phyloP scores from a whole-genome alignment of 2,329 filamentous ascomycete species.

The Pyrenochaeta sp. region DNA sequence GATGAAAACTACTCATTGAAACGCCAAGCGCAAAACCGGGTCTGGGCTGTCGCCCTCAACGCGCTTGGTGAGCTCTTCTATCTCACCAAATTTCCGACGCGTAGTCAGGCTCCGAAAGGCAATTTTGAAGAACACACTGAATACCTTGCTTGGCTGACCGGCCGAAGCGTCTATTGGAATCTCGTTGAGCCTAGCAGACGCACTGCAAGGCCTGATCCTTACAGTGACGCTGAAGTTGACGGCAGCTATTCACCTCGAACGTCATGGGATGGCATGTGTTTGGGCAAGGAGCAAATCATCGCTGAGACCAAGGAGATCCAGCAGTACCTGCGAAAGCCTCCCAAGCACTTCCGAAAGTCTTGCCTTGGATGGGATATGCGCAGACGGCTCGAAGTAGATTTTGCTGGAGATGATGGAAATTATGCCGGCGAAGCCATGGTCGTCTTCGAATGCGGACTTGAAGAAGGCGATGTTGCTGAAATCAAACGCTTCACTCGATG shows the following conservation, averaged over 20 bases:
- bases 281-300: slow-evolving; percentile 73
- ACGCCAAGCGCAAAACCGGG: slow-evolving; percentile 72
- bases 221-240: slow-evolving; percentile 68
- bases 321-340: slow-evolving; percentile 74
- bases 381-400: slow-evolving; percentile 85
- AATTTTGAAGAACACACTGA: slow-evolving; percentile 63
- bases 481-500: slow-evolving; percentile 68
- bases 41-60: slow-evolving; percentile 95
- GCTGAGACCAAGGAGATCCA: slow-evolving; percentile 86
- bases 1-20: slow-evolving; percentile 82
- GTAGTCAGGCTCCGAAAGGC: slow-evolving; percentile 59
- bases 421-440: slow-evolving; percentile 80
- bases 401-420: slow-evolving; percentile 79
- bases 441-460: slow-evolving; percentile 76
- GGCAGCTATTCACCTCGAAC: slow-evolving; percentile 84
- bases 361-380: slow-evolving; percentile 95
- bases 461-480: slow-evolving; percentile 62
- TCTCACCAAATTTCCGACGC: slow-evolving; percentile 73
- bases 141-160: slow-evolving; percentile 79
- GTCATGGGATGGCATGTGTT: slow-evolving; percentile 75
- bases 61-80: slow-evolving; percentile 93
- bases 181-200: slow-evolving; percentile 81
- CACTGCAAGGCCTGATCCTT: slow-evolving; percentile 74
- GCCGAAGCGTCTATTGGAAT: slow-evolving; percentile 81
- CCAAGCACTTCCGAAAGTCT: slow-evolving; percentile 77